These are phyloP conservation scores for Beauveria rudraprayagi DNA, from an alignment of 2,329 filamentous ascomycete species.

Conservation along the genomic window DNA sequence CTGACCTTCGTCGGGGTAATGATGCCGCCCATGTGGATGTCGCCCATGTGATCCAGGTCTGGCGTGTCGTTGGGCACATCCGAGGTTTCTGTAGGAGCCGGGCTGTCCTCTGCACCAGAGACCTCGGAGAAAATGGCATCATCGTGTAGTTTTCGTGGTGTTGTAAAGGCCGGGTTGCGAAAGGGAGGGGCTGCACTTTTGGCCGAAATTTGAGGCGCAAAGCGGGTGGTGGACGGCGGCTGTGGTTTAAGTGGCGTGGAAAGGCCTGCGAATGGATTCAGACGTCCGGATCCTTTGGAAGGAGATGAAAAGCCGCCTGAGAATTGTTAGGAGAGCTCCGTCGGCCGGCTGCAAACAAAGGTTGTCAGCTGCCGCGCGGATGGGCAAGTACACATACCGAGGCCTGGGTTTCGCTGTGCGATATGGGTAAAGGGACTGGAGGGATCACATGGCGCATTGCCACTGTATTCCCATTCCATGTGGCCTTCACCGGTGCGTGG, in stretches of 20 bases:
- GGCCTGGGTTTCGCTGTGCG: constrained; percentile 31
- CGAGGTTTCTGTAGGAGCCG: constrained; percentile 49
- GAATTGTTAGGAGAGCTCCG: constrained; percentile 16
- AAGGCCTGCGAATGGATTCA: constrained; percentile 28
- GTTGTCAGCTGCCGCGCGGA: background rate
- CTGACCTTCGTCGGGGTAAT: constrained; percentile 40
- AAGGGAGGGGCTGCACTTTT: constrained; percentile 43
- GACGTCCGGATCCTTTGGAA: constrained; percentile 25
- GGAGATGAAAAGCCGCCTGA: constrained; percentile 28
- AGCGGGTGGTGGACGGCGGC: constrained; percentile 36
- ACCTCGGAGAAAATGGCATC: constrained; percentile 45
- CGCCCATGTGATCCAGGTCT: constrained; percentile 39
- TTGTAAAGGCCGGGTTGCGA: constrained; percentile 57
- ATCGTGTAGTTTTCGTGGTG: constrained; percentile 50
- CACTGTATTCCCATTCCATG: constrained; percentile 62
- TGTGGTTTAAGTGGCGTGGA: constrained; percentile 33
- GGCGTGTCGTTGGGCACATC: constrained; percentile 45
- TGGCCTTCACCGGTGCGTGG: constrained; percentile 50
- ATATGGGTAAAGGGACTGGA: constrained; percentile 55
- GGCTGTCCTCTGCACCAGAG: constrained; percentile 53
- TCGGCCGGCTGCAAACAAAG: background rate
- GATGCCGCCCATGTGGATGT: constrained; percentile 31
- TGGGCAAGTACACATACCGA: constrained; percentile 28
- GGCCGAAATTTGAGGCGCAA: constrained; percentile 35
- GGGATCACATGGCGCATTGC: constrained; percentile 47